These are phyloP conservation scores for Phytophthora colocasiae DNA, from an alignment of 352 stramenopile species.

Conservation along the genomic window DNA sequence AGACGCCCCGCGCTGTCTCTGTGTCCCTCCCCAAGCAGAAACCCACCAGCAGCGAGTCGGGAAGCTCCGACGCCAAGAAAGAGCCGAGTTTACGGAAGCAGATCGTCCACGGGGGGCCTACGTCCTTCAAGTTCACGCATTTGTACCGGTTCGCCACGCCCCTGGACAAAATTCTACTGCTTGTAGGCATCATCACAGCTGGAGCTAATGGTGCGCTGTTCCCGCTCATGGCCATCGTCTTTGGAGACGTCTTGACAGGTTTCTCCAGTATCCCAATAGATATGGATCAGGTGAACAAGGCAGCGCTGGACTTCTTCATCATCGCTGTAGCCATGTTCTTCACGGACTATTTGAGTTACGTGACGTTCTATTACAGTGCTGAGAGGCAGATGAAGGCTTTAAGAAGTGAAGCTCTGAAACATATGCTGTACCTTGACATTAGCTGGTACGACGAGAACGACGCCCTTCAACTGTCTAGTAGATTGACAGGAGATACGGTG, in stretches of 20 bases:
- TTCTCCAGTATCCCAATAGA: conserved; percentile 43
- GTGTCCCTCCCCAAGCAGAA: background rate
- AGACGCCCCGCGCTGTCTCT: conserved; percentile 12
- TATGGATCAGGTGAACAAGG: conserved; percentile 28
- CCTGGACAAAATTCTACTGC: conserved; percentile 40
- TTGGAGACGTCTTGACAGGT: conserved; percentile 44
- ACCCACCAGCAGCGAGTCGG: background rate
- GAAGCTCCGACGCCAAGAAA: background rate
- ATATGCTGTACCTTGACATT: conserved; percentile 59
- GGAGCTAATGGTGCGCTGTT: conserved; percentile 48
- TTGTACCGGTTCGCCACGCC: conserved; percentile 52
- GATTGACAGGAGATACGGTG: conserved; percentile 48
- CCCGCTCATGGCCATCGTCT: conserved; percentile 55
- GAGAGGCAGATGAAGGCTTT: conserved; percentile 53
- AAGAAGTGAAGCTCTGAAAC: conserved; percentile 30
- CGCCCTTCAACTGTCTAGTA: conserved; percentile 39
- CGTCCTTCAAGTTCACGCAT: conserved; percentile 39
- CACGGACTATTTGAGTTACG: conserved; percentile 22
- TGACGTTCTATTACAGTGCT: conserved; percentile 16
- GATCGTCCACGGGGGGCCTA: conserved; percentile 11
- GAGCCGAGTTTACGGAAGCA: background rate
- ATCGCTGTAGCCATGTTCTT: conserved; percentile 46
- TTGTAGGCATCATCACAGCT: conserved; percentile 30
- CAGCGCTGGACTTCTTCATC: conserved; percentile 40
- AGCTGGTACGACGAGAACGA: conserved; percentile 51